Base-by-base conservation (phyloP, 441 rosid genomes). In the Biscutella auriculata region DNA sequence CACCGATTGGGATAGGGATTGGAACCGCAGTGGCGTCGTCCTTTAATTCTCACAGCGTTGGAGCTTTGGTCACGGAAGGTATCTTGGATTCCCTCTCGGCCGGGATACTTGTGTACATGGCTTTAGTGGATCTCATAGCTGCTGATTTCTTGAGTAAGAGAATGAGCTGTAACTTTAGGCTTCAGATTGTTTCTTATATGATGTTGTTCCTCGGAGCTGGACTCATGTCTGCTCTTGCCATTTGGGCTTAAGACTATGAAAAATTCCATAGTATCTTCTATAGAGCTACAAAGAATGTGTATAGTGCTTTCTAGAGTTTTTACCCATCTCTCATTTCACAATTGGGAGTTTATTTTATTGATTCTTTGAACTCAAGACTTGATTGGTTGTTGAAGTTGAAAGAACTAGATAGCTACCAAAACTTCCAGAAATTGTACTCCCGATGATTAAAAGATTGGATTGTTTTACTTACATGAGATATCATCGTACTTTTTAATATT, bases 61-160 rank as follows among this genome's bases (percentile, higher is more conserved):
- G 74, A 32, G 83, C 95, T 4, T 65, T 92, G 25, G 62, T 78
- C 17, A 77, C 74, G 0, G 96, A 92, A 77, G 98, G 98, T 44
- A 62, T 85, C 32, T 75, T 91, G 60, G 96, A 88, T 62, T 80
- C 90, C 0, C 37, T 87, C 26, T 87, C 96, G 0, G 98, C 98
- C 0, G 98, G 98, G 21, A 92, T 92, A 62, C 79, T 88, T 54
- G 84, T 92, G n/a, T 88, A 88, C 74, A 88, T 88, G 92, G 89
- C 95, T 8, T 73, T 88, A 11, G 92, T 85, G 14, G 95, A 85
- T 61, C 80, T 88, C 5, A 82, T 85, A 11, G 95, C 92, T 8
- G 88, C 92, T 1, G 95, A 88, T 65, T 88, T 85, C 65, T 77
- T 85, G 9, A 83, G 92, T 50, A 82, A 79, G 72, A 85, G 80